Evolutionary conservation across 306 rosid genomes (phyloP).

Genomic region (Sophora flavescens): DNA sequence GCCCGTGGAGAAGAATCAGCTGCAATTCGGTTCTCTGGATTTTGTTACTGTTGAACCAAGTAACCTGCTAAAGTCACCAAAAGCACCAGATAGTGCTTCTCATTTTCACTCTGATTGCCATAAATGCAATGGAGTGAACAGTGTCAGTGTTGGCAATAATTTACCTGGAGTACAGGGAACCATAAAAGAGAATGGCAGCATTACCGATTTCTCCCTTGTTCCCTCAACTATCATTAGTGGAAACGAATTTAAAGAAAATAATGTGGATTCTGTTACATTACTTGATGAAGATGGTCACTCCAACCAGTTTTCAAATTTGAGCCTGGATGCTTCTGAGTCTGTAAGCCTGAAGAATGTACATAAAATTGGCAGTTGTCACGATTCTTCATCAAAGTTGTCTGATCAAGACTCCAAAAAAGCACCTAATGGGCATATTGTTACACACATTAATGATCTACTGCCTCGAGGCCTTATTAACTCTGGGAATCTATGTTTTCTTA

Average conservation of each 20-base stretch:
- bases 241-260: conserved; percentile 38
- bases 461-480: conserved; percentile 87
- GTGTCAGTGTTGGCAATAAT: conserved; percentile 30
- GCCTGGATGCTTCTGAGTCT: conserved; percentile 48
- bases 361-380: conserved; percentile 47
- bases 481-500: conserved; percentile 93
- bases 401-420: conserved; percentile 51
- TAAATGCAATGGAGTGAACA: conserved; percentile 52
- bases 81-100: conserved; percentile 43
- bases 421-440: conserved; percentile 55
- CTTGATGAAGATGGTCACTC: conserved; percentile 47
- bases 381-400: conserved; percentile 44
- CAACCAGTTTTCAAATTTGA: conserved; percentile 62
- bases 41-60: conserved; percentile 52
- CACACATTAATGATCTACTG: conserved; percentile 50
- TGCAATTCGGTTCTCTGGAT: conserved; percentile 78
- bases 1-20: conserved; percentile 57
- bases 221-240: conserved; percentile 47
- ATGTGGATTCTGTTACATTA: conserved; percentile 16
- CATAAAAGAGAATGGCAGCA: conserved; percentile 63
- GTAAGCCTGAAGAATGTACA: conserved; percentile 49
- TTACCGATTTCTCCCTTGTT: conserved; percentile 21
- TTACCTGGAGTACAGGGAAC: conserved; percentile 44
- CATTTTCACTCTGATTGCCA: conserved; percentile 44
- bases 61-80: conserved; percentile 43